A percentile compares a stretch with the other conserved stretches of the same genome.
Evolutionary conservation across 805 yeast genomes (phyloP).

Genomic region (Myxozyma udenii): DNA sequence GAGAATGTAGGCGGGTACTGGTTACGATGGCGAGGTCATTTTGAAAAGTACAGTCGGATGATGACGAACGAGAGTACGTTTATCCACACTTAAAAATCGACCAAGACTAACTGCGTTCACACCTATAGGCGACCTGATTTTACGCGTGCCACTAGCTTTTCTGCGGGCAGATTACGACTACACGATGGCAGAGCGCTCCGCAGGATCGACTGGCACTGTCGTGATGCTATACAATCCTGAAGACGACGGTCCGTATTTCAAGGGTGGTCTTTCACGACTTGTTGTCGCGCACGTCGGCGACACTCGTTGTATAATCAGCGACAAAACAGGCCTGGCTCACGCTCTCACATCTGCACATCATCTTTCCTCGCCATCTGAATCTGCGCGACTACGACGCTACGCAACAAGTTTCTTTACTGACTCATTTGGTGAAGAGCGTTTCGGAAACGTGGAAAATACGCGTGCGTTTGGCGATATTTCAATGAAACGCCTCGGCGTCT

Average conservation of each 20-base stretch:
- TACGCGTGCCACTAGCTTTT: constrained; percentile 62
- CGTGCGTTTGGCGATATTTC: constrained; percentile 86
- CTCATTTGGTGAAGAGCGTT: constrained; percentile 89
- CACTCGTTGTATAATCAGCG: constrained; percentile 82
- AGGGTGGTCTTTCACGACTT: constrained; percentile 62
- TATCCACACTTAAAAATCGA: not conserved
- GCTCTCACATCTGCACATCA: constrained; percentile 79
- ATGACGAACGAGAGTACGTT: constrained; percentile 30
- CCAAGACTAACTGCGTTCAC: no score
- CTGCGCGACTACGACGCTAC: constrained; percentile 63
- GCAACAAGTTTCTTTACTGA: constrained; percentile 68
- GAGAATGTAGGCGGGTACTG: constrained; percentile 76
- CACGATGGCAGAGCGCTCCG: constrained; percentile 35
- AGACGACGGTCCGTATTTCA: constrained; percentile 46
- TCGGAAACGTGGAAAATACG: constrained; percentile 81
- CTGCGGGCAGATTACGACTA: constrained; percentile 64
- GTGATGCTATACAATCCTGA: constrained; percentile 53
- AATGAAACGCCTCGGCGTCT: constrained; percentile 78
- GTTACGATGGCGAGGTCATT: constrained; percentile 65
- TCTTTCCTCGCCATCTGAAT: constrained; percentile 78
- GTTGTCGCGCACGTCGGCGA: constrained; percentile 91
- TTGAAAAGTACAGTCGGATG: constrained; percentile 38
- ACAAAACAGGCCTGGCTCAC: constrained; percentile 73
- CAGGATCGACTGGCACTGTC: constrained; percentile 74
- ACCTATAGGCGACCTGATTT: constrained; percentile 54